Base-by-base conservation (phyloP, 176 grass and related monocot genomes). In the Phoenix dactylifera region DNA sequence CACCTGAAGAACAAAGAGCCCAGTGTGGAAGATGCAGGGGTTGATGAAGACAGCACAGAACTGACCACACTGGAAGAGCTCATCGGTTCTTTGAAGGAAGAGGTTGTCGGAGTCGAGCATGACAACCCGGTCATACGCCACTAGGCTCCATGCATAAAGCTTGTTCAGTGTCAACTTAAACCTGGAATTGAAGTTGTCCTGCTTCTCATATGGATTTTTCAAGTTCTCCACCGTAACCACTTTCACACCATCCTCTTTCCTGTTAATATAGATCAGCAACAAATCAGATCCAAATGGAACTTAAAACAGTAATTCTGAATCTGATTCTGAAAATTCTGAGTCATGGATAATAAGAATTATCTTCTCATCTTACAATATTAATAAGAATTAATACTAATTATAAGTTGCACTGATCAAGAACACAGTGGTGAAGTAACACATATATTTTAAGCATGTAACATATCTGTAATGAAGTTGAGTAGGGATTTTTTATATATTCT, bases 91-190 rank as follows among this genome's bases (percentile, higher is more conserved):
- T 58, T 87, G 91, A 73, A 96, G 86, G 75, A 90, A 96, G 55
- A 96, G 73, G 59, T 96, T 96, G 74, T 96, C 91, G 16, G 91
- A 84, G 77, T 96, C 91, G 9, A 96, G 74, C 91, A 96, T 96
- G 51, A 96, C 64, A 61, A 96, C 86, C 74, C 86, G 86, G 5
- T 96, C 91, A 55, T 96, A 90, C 0, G 69, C 80, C 48, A 80
- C 58, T 52, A 96, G 64, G 60, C 75, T 96, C 91, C 91, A 96
- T 15, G 91, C 86, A 56, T 96, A 90, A 14, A 96, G 68, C 75
- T 96, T 96, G 75, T 96, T 96, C 52, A 96, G 49, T 44, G 91
- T 96, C 77, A 90, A 72, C 77, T 96, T 96, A 80, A 96, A 96
- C 64, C 91, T 77, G 55, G 50, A 54, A 65, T 96, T 89, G 39